Evolutionary conservation across 208 protist genomes (phyloP).

Genomic region (Leishmania gerbilli): DNA sequence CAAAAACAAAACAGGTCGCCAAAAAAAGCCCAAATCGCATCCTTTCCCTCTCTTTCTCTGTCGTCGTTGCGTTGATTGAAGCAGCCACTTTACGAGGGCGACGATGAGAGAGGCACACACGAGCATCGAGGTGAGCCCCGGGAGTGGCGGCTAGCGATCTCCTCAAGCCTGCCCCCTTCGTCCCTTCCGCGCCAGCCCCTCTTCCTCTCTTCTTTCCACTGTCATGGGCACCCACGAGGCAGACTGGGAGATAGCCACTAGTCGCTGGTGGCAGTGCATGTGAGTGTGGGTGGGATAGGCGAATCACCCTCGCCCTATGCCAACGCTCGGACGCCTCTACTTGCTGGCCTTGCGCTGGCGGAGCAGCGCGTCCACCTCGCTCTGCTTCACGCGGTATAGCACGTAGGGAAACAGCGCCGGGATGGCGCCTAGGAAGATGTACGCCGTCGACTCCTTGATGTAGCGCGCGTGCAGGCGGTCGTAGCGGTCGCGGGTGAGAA

Average conservation of each 20-base stretch:
- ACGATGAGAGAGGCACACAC: background rate
- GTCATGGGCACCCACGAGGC: background rate
- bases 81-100: background rate
- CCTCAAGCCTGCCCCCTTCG: background rate
- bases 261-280: background rate
- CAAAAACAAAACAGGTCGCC: background rate
- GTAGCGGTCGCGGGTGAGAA: slow-evolving; percentile 84
- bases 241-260: background rate
- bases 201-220: background rate
- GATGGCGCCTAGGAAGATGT: slow-evolving; percentile 80
- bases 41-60: background rate
- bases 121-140: background rate
- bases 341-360: slow-evolving; percentile 62
- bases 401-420: slow-evolving; percentile 78
- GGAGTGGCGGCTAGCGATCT: background rate
- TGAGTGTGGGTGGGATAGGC: background rate
- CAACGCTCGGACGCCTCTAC: slow-evolving; percentile 11
- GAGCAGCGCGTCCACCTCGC: slow-evolving; percentile 69
- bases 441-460: slow-evolving; percentile 73
- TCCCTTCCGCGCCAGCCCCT: background rate
- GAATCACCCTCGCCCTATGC: background rate
- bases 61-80: background rate
- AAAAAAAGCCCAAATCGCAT: slow-evolving; percentile 16
- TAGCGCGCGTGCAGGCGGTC: slow-evolving; percentile 79
- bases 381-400: slow-evolving; percentile 78